Evolutionary conservation across 768 basidiomycete species (phyloP).

Genomic region (Lepiota subincarnata): DNA sequence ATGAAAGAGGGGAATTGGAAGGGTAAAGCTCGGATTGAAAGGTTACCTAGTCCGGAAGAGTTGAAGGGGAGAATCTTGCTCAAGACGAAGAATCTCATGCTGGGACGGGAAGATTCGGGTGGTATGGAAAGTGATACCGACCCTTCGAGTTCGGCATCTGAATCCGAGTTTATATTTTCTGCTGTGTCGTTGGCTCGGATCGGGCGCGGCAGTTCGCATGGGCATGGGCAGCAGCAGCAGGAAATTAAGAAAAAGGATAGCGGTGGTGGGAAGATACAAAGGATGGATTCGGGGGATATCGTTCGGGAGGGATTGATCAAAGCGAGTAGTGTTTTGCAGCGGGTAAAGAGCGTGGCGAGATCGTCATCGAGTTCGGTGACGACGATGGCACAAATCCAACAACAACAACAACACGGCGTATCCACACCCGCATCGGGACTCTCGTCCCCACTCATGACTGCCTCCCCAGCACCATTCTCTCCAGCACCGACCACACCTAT

Average conservation of each 20-base stretch:
- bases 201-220: neutral
- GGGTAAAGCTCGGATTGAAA: conserved; percentile 35
- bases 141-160: conserved; percentile 29
- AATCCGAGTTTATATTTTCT: conserved; percentile 28
- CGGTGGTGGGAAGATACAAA: conserved; percentile 13
- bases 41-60: conserved; percentile 84
- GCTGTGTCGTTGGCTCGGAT: neutral
- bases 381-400: neutral
- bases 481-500: neutral
- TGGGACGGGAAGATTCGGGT: conserved; percentile 26
- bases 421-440: neutral
- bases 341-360: conserved; percentile 33
- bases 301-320: conserved; percentile 29
- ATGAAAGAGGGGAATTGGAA: conserved; percentile 1
- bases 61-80: conserved; percentile 77
- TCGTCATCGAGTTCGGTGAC: neutral
- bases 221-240: conserved; percentile 16
- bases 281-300: no score
- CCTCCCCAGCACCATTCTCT: neutral
- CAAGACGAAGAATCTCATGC: conserved; percentile 84
- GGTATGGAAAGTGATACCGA: conserved; percentile 24
- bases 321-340: conserved; percentile 38
- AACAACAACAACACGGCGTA: neutral
- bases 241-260: conserved; percentile 10
- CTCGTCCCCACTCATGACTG: neutral